Percentiles rank a stretch among this genome's conserved stretches.
phyloP scores from a whole-genome alignment of 2,329 filamentous ascomycete species.

The Aspergillus sp. region DNA sequence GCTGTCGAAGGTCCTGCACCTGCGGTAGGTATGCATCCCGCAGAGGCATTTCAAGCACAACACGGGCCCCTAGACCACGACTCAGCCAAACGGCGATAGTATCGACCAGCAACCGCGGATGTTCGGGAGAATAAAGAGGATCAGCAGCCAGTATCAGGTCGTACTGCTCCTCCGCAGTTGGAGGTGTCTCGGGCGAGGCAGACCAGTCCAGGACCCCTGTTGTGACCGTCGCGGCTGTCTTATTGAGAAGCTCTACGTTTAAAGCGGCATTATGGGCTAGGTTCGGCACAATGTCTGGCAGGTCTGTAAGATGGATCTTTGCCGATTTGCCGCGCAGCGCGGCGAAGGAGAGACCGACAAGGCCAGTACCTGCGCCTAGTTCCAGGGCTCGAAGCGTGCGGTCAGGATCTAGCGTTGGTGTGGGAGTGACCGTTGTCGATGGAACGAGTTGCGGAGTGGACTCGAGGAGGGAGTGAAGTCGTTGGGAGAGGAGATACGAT shows the following conservation, averaged over 20 bases:
- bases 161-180: slow-evolving; percentile 37
- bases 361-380: slow-evolving; percentile 83
- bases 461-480: slow-evolving; percentile 54
- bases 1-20: slow-evolving; percentile 60
- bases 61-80: slow-evolving; percentile 57
- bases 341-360: slow-evolving; percentile 85
- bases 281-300: slow-evolving; percentile 81
- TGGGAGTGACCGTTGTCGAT: slow-evolving; percentile 20
- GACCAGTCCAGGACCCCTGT: slow-evolving; percentile 74
- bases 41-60: slow-evolving; percentile 77
- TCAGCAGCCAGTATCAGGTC: slow-evolving; percentile 81
- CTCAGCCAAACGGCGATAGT: slow-evolving; percentile 70
- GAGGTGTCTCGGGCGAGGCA: slow-evolving; percentile 28
- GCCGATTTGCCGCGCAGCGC: slow-evolving; percentile 59
- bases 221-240: slow-evolving; percentile 57
- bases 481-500: slow-evolving; percentile 78
- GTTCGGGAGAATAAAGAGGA: slow-evolving; percentile 80
- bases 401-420: slow-evolving; percentile 15
- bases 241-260: slow-evolving; percentile 60
- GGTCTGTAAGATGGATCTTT: slow-evolving; percentile 73
- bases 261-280: slow-evolving; percentile 68
- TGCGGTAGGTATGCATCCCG: slow-evolving; percentile 68
- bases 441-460: slow-evolving; percentile 33
- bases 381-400: slow-evolving; percentile 59
- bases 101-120: slow-evolving; percentile 71